Evolutionary conservation across 495 filamentous ascomycete species (phyloP), one percentile per base, ranked within the genome.

Genomic region (Penicillium nucicola): DNA sequence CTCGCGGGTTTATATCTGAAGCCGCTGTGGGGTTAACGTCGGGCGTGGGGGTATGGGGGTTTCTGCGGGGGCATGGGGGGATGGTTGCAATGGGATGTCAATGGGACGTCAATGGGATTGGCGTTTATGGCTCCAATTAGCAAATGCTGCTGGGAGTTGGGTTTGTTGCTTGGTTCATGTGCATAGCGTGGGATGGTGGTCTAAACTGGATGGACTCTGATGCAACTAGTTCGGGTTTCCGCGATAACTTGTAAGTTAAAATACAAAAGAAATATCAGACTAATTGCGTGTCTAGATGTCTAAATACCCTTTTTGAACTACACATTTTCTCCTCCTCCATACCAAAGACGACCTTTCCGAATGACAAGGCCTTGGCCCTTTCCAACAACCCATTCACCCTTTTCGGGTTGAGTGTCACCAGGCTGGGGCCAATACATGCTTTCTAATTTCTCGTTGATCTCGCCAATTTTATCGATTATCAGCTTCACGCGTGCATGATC

Each of bases 261-360:
- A n/a, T n/a, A n/a, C n/a, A n/a, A n/a, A n/a, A n/a, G n/a, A 28
- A 28, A 8, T 8, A 28, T 8, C 7, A 28, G 7, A 1, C 10
- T 28, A 28, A 28, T 8, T 28, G 7, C 10, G 7, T 28, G 25
- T 28, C 7, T 28, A 5, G 25, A 9, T 28, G 10, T n/a, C n/a
- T n/a, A n/a, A n/a, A n/a, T n/a, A n/a, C n/a, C 25, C 25, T 1
- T 28, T 28, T 5, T 2, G 25, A 28, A 28, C 25, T 28, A 28
- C 28, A 89, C 69, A 12, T 79, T 78, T 44, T 82, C 69, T 1
- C 89, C 89, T 13, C 83, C 88, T 31, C 89, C 89, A 68, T 92
- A 93, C 89, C 89, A 93, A 23, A 92, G 61, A 11, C 75, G 74
- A 1, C 89, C 89, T 39, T 68, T 74, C 15, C 84, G 75, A 52